phyloP scores from a whole-genome alignment of 306 rosid genomes.

The Styphnolobium japonicum region DNA sequence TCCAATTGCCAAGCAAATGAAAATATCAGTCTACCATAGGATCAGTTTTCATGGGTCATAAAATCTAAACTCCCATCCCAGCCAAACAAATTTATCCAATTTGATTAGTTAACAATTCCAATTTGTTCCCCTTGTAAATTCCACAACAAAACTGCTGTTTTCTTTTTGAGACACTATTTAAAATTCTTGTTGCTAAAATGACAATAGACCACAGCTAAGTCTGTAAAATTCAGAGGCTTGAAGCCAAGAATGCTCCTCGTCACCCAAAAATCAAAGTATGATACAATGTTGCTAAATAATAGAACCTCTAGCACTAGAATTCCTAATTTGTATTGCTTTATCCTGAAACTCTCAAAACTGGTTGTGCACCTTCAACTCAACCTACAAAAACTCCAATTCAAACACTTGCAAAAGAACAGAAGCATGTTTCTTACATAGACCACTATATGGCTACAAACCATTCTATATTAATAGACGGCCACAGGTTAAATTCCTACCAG shows the following conservation, averaged over 20 bases:
- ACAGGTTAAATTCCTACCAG: not conserved
- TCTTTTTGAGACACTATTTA: not conserved
- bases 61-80: not conserved
- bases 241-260: not conserved
- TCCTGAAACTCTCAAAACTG: not conserved
- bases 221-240: not conserved
- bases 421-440: not conserved
- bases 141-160: not conserved
- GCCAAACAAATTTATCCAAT: not conserved
- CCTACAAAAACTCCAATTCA: not conserved
- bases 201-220: not conserved
- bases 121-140: not conserved
- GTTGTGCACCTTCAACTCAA: not conserved
- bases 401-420: not conserved
- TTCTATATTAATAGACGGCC: not conserved
- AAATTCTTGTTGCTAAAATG: not conserved
- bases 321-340: not conserved
- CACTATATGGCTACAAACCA: not conserved
- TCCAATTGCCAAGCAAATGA: not conserved
- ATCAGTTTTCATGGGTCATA: not conserved
- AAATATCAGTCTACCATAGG: not conserved
- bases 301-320: not conserved
- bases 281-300: not conserved
- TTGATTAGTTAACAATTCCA: slow-evolving; percentile 8
- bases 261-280: not conserved